phyloP scores from a whole-genome alignment of 257 asterid species.

The Capsicum baccatum region DNA sequence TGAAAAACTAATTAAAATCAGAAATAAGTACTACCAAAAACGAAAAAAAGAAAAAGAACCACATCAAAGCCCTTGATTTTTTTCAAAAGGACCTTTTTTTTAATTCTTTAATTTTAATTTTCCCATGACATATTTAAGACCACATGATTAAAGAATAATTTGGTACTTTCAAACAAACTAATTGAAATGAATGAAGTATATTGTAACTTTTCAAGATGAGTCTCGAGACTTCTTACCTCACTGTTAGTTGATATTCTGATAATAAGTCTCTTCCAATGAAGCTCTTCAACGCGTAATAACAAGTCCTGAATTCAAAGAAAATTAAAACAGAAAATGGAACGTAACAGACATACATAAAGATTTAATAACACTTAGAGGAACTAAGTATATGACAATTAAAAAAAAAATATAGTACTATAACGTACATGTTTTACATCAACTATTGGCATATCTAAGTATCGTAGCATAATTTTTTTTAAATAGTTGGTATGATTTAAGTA shows the following conservation, averaged over 20 bases:
- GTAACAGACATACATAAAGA: background rate
- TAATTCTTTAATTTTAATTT: no score
- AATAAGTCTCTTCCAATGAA: background rate
- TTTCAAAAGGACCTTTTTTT: no score
- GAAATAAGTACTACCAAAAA: no score
- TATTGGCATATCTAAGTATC: background rate
- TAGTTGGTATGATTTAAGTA: no score
- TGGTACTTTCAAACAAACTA: background rate
- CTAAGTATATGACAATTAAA: background rate
- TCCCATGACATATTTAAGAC: no score
- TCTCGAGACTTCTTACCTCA: conserved; percentile 10
- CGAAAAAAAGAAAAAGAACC: no score
- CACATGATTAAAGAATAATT: no score
- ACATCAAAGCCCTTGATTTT: no score
- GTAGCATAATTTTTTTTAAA: no score
- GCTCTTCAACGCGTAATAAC: conserved; percentile 5
- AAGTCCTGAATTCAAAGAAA: background rate
- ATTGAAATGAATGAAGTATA: background rate
- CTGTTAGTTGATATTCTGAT: background rate
- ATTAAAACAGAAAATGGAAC: background rate
- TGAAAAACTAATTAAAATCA: no score
- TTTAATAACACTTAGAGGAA: background rate
- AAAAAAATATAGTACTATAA: background rate
- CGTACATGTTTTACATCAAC: background rate
- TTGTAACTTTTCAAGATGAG: background rate